Evolutionary conservation across 257 asterid genomes (phyloP).

Genomic region (Agastache rugosa): DNA sequence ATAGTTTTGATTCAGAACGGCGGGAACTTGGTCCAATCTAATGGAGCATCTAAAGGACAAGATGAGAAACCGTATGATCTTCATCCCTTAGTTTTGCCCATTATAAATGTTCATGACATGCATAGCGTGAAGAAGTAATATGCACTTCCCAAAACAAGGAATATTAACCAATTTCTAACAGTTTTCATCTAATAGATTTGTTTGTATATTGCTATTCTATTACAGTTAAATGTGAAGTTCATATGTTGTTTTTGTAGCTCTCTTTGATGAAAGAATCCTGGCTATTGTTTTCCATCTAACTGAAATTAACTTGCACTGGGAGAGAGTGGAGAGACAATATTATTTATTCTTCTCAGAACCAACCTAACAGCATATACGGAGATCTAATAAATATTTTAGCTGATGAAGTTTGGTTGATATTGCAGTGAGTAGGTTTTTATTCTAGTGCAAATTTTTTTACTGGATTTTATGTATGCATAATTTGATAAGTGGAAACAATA

Average conservation of each 20-base stretch:
- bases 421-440: not conserved
- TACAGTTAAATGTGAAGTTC: not conserved
- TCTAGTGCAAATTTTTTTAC: not conserved
- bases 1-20: constrained; percentile 54
- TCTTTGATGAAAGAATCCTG: not conserved
- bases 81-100: constrained; percentile 24
- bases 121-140: not conserved
- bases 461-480: not conserved
- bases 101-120: constrained; percentile 15
- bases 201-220: constrained; percentile 2
- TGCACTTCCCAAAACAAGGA: too few relatives aligned
- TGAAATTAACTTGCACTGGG: not conserved
- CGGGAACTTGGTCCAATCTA: constrained; percentile 45
- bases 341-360: not conserved
- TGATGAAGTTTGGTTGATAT: not conserved
- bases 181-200: too few relatives aligned
- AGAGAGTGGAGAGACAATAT: not conserved
- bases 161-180: too few relatives aligned
- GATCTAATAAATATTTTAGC: not conserved
- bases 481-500: constrained; percentile 7
- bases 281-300: not conserved
- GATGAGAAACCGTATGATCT: constrained; percentile 69
- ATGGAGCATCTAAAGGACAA: constrained; percentile 63
- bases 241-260: constrained; percentile 11
- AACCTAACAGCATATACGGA: not conserved